Evolutionary conservation across 257 asterid species (phyloP).

Genomic region (Misopates orontium): DNA sequence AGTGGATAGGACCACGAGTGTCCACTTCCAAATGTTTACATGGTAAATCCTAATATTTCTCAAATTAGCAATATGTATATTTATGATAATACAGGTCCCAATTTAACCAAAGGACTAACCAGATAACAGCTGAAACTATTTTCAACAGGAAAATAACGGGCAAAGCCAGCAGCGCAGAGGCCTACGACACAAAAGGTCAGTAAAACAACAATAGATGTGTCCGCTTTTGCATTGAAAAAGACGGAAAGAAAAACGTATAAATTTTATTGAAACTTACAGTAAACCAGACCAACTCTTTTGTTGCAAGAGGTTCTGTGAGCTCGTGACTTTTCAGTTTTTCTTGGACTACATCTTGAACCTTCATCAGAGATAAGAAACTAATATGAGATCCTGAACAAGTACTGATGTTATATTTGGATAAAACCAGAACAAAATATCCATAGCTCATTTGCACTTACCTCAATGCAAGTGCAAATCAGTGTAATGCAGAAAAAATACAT

Average conservation of each 20-base stretch:
- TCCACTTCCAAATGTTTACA: not conserved
- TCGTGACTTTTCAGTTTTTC: constrained; percentile 64
- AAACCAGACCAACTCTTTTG: constrained; percentile 81
- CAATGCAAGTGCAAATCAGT: not conserved
- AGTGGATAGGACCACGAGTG: not conserved
- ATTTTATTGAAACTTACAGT: constrained; percentile 46
- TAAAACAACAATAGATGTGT: not conserved
- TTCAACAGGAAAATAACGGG: constrained; percentile 54
- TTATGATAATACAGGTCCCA: not conserved
- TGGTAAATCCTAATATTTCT: no score
- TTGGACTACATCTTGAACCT: constrained; percentile 65
- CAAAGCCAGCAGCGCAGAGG: constrained; percentile 75
- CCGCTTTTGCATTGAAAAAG: constrained; percentile 7
- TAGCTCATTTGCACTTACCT: no score
- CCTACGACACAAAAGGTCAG: constrained; percentile 41
- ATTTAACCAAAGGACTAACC: constrained; percentile 44
- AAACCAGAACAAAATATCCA: no score
- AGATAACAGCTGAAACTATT: constrained; percentile 43
- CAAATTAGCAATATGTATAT: no score
- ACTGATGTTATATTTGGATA: not conserved
- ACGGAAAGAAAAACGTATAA: constrained; percentile 17
- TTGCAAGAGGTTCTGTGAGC: constrained; percentile 60
- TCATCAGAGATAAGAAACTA: constrained; percentile 17
- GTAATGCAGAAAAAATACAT: no score
- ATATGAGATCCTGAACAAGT: constrained; percentile 9